Evolutionary conservation across 306 rosid genomes (phyloP), one percentile per base, ranked within the genome.

Genomic region (Herpetospermum pedunculosum): DNA sequence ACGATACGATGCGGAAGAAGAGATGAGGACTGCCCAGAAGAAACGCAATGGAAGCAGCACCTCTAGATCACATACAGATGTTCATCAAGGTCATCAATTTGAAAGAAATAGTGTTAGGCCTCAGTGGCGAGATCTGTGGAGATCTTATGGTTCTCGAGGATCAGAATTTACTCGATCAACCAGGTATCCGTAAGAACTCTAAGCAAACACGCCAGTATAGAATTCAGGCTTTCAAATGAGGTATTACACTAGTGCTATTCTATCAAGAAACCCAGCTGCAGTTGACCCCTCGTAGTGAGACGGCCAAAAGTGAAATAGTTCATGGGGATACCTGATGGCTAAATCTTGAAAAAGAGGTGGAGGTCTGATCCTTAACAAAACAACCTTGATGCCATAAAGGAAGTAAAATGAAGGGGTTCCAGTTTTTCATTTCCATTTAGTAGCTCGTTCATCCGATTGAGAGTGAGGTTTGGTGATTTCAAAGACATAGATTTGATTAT

Each of bases 1-100:
- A 28, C 89, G 84, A 69, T 94, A 94, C 54, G 96, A 91, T 57
- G 88, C 86, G 10, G 99, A 94, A 80, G 99, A 91, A 83, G 96
- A 91, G 83, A 79, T 84, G 88, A 89, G 97, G 77, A 89, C 82
- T 79, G 83, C 85, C 49, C 92, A 77, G 70, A 94, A 81, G 95
- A 89, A 83, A 79, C 86, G 89, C 46, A 75, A 75, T 70, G 99
- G 86, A 79, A 83, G 82, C 65, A 76, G 80, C 83, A 72, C 86
- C 25, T 78, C 88, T 30, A 91, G 90, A 84, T 76, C 82, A 77
- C 87, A 83, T 48, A 64, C 80, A 19, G 96, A 94, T 49, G 58
- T 74, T 72, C 94, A 89, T 72, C 94, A 89, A 75, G 76, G 73
- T 75, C 74, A 73, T 78, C 89, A 92, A 32, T 88, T 70, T 80